A percentile compares a stretch with the other conserved stretches of the same genome.
phyloP scores from a whole-genome alignment of 169 alveolate genomes.

The Perkinsus olseni region DNA sequence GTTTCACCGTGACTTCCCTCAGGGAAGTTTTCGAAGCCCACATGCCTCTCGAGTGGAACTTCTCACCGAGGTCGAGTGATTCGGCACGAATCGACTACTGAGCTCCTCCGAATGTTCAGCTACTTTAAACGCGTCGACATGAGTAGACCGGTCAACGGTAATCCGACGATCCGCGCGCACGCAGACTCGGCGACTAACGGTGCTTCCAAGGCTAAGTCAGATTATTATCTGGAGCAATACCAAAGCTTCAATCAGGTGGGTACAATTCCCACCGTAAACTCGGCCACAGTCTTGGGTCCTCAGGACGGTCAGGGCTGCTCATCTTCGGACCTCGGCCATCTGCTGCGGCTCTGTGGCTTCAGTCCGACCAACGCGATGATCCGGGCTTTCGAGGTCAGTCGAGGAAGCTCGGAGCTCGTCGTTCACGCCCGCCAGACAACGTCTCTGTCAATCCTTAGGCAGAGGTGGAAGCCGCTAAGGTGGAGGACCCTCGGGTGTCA shows the following conservation, averaged over 20 bases:
- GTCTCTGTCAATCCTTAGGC: neutral
- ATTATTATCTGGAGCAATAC: neutral
- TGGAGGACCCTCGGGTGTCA: neutral
- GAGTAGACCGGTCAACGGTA: neutral
- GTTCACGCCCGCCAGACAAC: no score
- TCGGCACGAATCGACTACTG: no score
- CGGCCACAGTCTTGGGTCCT: neutral
- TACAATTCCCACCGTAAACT: no score
- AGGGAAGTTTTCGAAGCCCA: no score
- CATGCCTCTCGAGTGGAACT: no score
- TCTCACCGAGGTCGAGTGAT: no score
- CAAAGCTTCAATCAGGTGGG: neutral
- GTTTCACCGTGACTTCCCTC: no score
- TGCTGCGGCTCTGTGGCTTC: neutral
- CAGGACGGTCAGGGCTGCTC: neutral
- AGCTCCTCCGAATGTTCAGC: no score
- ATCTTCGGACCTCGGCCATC: neutral
- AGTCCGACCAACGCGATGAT: neutral
- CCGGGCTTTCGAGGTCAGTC: neutral
- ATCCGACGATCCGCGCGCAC: neutral
- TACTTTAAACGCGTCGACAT: neutral
- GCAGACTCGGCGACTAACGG: neutral
- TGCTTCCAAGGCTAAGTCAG: neutral
- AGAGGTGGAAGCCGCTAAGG: neutral
- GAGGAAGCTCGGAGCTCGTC: neutral